A percentile compares a stretch with the other conserved stretches of the same genome.
phyloP scores from a whole-genome alignment of 805 yeast species.

The Lipomyces japonicus region DNA sequence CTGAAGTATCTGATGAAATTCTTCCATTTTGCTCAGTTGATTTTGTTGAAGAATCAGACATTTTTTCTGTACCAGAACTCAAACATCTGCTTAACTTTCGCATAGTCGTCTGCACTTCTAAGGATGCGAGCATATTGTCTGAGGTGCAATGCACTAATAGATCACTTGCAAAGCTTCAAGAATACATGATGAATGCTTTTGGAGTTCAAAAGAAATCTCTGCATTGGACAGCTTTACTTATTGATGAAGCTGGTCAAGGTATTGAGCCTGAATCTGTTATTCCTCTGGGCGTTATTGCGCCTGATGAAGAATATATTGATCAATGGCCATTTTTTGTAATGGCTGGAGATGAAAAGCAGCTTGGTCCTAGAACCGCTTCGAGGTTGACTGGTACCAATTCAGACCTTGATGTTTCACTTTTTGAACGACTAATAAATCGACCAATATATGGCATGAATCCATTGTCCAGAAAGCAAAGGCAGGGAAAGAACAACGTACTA shows the following conservation, averaged over 20 bases:
- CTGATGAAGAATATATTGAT: constrained; percentile 6
- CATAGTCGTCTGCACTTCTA: constrained; percentile 25
- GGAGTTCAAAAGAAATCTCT: not conserved
- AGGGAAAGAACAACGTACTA: not conserved
- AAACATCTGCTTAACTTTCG: constrained; percentile 8
- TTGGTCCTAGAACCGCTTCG: constrained; percentile 24
- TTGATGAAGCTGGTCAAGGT: constrained; percentile 28
- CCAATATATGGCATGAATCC: constrained; percentile 21
- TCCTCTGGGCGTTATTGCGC: constrained; percentile 17
- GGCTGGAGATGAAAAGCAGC: constrained; percentile 27
- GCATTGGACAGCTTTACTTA: constrained; percentile 24
- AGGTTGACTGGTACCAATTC: constrained; percentile 14
- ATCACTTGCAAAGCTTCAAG: constrained; percentile 10
- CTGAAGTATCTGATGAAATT: constrained; percentile 21
- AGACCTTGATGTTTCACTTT: constrained; percentile 19
- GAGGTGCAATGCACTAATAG: constrained; percentile 21
- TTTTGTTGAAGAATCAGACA: constrained; percentile 12
- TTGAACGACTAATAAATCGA: constrained; percentile 20
- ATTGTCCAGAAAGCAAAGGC: constrained; percentile 15
- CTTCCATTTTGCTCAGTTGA: constrained; percentile 20
- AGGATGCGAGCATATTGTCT: constrained; percentile 15
- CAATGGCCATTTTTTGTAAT: constrained; percentile 20
- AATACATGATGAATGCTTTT: constrained; percentile 14
- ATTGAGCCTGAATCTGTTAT: constrained; percentile 23
- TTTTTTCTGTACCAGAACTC: constrained; percentile 22